A percentile compares a stretch with the other conserved stretches of the same genome.
phyloP scores from a whole-genome alignment of 2,329 filamentous ascomycete genomes.

The Dryadomyces sulphureus region DNA sequence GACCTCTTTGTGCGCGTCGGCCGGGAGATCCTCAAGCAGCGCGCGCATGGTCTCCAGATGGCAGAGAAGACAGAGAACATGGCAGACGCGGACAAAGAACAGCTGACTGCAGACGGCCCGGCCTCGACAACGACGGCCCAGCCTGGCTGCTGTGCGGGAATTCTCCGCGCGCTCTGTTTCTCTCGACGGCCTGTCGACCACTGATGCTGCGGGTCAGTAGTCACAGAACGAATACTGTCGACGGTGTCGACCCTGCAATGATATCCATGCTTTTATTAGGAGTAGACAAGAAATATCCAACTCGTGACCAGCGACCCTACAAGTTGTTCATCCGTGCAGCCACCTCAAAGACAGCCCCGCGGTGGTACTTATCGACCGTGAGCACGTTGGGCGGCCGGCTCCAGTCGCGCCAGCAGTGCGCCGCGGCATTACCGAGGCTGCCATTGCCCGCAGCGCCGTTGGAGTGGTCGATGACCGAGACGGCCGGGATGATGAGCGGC shows the following conservation, averaged over 20 bases:
- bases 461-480: conserved; percentile 53
- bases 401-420: conserved; percentile 50
- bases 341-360: conserved; percentile 64
- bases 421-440: conserved; percentile 48
- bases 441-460: conserved; percentile 53
- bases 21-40: conserved; percentile 18
- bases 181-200: no score
- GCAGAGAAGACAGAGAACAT: no score
- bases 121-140: neutral
- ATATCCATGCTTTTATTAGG: no score
- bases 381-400: conserved; percentile 59
- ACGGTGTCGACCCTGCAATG: no score
- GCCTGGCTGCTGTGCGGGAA: no score
- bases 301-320: neutral
- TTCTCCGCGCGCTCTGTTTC: no score
- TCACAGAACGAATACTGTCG: no score
- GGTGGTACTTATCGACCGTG: conserved; percentile 77
- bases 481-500: conserved; percentile 56
- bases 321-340: conserved; percentile 55
- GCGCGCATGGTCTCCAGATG: conserved; percentile 9
- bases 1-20: conserved; percentile 19
- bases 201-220: no score
- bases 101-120: no score
- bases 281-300: neutral
- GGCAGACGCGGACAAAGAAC: no score